Evolutionary conservation across 2,329 filamentous ascomycete genomes (phyloP).

Genomic region (Colletotrichum sp.): DNA sequence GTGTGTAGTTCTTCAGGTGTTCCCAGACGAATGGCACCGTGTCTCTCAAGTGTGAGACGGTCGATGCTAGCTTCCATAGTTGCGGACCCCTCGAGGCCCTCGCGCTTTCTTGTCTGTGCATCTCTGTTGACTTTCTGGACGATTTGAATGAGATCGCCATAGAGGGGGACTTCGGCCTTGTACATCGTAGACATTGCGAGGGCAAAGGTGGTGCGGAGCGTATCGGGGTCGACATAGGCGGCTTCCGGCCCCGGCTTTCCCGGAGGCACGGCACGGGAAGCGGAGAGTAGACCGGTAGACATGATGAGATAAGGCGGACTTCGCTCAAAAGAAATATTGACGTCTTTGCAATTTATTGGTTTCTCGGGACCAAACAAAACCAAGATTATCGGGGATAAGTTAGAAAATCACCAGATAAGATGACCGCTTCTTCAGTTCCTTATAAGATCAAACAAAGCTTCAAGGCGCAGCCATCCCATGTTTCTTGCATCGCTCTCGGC

Average conservation of each 20-base stretch:
- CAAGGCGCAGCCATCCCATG: neutral
- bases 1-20: slow-evolving; percentile 45
- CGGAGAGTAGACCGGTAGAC: neutral
- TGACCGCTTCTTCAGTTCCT: neutral
- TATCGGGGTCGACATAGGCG: slow-evolving; percentile 15
- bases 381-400: neutral
- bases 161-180: slow-evolving; percentile 36
- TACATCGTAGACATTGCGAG: slow-evolving; percentile 39
- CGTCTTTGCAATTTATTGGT: too few species aligned
- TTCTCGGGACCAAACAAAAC: neutral
- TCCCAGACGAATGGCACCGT: slow-evolving; percentile 55
- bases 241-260: neutral
- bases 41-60: slow-evolving; percentile 29
- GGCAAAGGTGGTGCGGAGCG: slow-evolving; percentile 30
- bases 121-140: slow-evolving; percentile 29
- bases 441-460: neutral
- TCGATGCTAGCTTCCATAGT: neutral
- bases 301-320: neutral
- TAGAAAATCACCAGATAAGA: neutral
- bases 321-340: neutral
- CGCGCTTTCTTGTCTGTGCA: neutral
- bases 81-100: neutral
- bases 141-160: slow-evolving; percentile 33
- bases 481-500: neutral
- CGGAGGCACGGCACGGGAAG: neutral